Percentiles rank a stretch among this genome's conserved stretches.
phyloP scores from a whole-genome alignment of 768 basidiomycete genomes.

The Fomitopsis serialis region DNA sequence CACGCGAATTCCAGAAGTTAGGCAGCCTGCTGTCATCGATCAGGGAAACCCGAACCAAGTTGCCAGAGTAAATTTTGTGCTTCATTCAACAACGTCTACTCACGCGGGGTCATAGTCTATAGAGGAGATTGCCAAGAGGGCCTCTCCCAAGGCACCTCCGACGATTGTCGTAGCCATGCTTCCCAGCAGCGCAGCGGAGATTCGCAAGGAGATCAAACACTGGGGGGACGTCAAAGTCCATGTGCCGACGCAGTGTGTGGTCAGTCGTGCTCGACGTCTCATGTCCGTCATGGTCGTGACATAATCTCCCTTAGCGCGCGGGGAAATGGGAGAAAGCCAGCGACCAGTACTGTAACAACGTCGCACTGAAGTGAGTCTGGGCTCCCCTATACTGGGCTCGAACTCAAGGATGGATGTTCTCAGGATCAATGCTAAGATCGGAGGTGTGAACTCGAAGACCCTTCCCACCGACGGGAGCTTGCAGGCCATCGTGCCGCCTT shows the following conservation, averaged over 20 bases:
- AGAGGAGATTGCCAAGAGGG: not conserved
- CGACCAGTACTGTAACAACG: slow-evolving; percentile 53
- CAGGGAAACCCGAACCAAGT: not conserved
- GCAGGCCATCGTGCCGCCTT: not conserved
- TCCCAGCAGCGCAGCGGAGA: slow-evolving; percentile 41
- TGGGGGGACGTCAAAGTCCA: slow-evolving; percentile 49
- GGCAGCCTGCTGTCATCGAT: not conserved
- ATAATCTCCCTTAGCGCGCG: slow-evolving; percentile 17
- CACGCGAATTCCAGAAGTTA: not conserved
- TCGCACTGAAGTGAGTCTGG: slow-evolving; percentile 43
- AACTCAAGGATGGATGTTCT: not conserved
- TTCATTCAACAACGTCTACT: not conserved
- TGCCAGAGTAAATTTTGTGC: not conserved
- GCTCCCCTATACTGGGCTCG: not conserved
- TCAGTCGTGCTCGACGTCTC: slow-evolving; percentile 9
- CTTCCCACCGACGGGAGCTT: not conserved
- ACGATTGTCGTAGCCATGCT: slow-evolving; percentile 45
- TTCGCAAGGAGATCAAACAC: slow-evolving; percentile 43
- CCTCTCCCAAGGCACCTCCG: not conserved
- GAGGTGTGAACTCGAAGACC: slow-evolving; percentile 29
- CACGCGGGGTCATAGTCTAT: not conserved
- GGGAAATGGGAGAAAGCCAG: slow-evolving; percentile 29
- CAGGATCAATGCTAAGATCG: slow-evolving; percentile 36
- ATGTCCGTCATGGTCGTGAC: not conserved
- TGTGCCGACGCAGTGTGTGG: slow-evolving; percentile 42